These are phyloP conservation scores for Epichloe baconii DNA, from an alignment of 2,329 filamentous ascomycete species.

Conservation along the genomic window DNA sequence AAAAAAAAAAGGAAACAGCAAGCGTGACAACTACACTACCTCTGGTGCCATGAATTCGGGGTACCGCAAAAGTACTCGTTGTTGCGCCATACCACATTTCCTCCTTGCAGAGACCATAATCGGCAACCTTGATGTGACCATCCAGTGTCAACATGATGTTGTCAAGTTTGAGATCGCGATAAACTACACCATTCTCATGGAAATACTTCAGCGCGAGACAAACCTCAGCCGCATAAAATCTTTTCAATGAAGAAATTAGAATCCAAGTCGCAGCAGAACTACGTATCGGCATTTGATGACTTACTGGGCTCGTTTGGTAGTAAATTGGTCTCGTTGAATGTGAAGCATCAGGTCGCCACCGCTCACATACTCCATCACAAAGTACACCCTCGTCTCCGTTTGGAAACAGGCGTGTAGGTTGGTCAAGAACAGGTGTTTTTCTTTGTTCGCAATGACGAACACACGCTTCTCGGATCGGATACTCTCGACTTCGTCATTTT, in stretches of 20 bases:
- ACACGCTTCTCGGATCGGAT: conserved; percentile 96
- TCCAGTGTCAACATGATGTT: conserved; percentile 90
- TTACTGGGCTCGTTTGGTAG: conserved; percentile 88
- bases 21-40: conserved; percentile 33
- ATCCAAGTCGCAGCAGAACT: too few relatives aligned
- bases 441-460: conserved; percentile 92
- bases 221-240: conserved; percentile 95
- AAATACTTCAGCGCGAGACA: conserved; percentile 97
- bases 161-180: conserved; percentile 87
- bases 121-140: conserved; percentile 95
- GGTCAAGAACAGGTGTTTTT: conserved; percentile 88
- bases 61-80: conserved; percentile 95
- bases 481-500: conserved; percentile 98
- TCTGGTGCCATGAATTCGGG: conserved; percentile 99
- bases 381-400: conserved; percentile 95
- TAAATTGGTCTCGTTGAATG: conserved; percentile 93
- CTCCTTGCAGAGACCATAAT: conserved; percentile 98
- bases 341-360: conserved; percentile 98
- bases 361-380: conserved; percentile 99
- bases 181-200: conserved; percentile 98
- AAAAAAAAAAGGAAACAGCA: neutral
- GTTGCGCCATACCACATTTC: conserved; percentile 99
- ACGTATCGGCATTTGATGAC: conserved; percentile 24
- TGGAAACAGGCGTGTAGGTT: conserved; percentile 98
- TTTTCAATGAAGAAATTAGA: conserved; percentile 18